Evolutionary conservation across 805 yeast genomes (phyloP).

Genomic region (Spathaspora hagerdaliae): DNA sequence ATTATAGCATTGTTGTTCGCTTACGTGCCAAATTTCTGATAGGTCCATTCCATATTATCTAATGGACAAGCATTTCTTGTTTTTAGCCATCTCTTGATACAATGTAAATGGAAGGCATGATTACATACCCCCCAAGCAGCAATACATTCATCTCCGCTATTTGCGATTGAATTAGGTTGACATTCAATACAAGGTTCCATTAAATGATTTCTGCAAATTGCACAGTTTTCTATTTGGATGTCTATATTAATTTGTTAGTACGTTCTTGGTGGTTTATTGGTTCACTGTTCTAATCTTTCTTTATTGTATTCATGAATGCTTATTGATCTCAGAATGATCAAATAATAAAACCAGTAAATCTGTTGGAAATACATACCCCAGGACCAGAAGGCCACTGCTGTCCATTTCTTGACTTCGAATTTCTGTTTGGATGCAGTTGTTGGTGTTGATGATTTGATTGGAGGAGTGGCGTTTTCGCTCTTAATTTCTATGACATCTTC

Average conservation of each 20-base stretch:
- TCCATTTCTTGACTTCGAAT: constrained; percentile 96
- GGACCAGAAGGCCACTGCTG: constrained; percentile 99
- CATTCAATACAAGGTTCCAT: constrained; percentile 99
- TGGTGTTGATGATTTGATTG: not conserved
- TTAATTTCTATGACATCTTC: not conserved
- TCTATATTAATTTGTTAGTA: constrained; percentile 32
- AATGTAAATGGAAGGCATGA: constrained; percentile 98
- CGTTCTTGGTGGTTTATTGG: not conserved
- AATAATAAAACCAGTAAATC: not conserved
- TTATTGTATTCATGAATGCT: too few relatives aligned
- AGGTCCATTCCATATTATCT: constrained; percentile 87
- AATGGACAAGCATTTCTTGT: constrained; percentile 96
- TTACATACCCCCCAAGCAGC: constrained; percentile 98
- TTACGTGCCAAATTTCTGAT: constrained; percentile 64
- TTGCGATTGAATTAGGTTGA: constrained; percentile 63
- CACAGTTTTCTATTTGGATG: constrained; percentile 91
- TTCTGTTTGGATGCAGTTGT: constrained; percentile 44
- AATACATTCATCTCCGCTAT: constrained; percentile 70
- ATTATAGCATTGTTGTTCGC: too few relatives aligned
- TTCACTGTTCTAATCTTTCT: not conserved
- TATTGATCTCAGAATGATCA: too few relatives aligned
- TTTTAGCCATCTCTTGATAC: constrained; percentile 92
- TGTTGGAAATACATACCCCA: constrained; percentile 61
- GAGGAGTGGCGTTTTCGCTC: not conserved
- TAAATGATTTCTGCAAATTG: constrained; percentile 94